Evolutionary conservation across 140 eudicot genomes (phyloP), one percentile per base, ranked within the genome.

Genomic region (Senecio squalidus): DNA sequence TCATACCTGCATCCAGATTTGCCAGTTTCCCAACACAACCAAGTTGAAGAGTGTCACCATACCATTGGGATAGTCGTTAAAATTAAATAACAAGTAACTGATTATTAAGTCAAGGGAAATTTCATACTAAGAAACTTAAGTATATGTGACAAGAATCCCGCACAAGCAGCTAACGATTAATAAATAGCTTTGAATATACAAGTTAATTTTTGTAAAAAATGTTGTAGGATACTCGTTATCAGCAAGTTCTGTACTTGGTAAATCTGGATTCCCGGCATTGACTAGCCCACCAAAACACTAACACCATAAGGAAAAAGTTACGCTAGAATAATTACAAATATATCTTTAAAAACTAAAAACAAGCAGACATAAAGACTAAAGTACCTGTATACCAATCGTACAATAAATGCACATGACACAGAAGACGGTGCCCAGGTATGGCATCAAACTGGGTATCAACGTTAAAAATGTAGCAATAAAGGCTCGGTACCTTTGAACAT

Each of bases 11-110:
- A 92, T 87, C 98, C 98, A 92, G 3, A 39, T 68, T 75, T 92
- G 98, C 98, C 98, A 92, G 45, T 79, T 79, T 46, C 95, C 95
- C 96, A 87, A 45, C 49, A 92, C 98, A 46, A 92, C 70, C 70
- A 92, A 64, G 73, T 92, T 92, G 91, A 81, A 92, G 30, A 88
- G 87, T 22, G 95, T 92, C 70, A 92, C 92, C 98, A 92, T 92
- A 47, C 95, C 96, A 77, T 76, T 92, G 22, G 98, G 92, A 77
- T 84, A 92, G 82, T 92, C 98, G 49, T 92, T 92, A 66, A 92
- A 87, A 60, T 92, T 92, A 76, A 92, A 92, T 60, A 58, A 66
- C 25, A 57, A 58, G 67, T 73, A 73, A 78, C 96, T 88, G 39
- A n/a, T n/a, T n/a, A 50, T 65, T 8, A 49, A 55, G 94, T 88